phyloP scores from a whole-genome alignment of 306 rosid genomes.

The Carpinus fangiana region DNA sequence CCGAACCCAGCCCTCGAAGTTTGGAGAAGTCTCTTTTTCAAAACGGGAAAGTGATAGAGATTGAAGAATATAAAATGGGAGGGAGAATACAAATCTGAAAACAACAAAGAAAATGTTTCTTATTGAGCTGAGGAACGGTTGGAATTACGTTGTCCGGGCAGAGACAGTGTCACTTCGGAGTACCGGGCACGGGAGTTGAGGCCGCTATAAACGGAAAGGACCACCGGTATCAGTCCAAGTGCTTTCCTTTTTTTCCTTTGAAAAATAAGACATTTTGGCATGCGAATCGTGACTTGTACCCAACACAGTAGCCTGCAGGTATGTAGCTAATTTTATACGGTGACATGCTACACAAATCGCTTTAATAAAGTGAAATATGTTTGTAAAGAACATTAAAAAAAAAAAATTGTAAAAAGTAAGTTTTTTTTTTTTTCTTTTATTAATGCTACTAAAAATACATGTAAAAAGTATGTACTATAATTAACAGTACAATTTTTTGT shows the following conservation, averaged over 20 bases:
- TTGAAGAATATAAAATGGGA: background rate
- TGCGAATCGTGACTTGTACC: background rate
- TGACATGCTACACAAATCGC: too few species aligned
- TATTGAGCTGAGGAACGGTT: background rate
- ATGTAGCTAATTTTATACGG: too few species aligned
- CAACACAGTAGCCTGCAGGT: too few species aligned
- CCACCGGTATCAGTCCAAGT: background rate
- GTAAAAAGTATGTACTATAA: too few species aligned
- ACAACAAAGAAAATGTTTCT: background rate
- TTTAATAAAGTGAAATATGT: too few species aligned
- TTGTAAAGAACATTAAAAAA: too few species aligned
- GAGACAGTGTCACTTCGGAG: background rate
- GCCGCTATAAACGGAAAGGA: background rate
- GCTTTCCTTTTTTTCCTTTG: background rate
- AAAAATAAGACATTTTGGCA: too few species aligned
- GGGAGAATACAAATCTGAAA: background rate
- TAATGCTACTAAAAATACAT: too few species aligned
- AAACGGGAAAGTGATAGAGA: background rate
- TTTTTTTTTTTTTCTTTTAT: too few species aligned
- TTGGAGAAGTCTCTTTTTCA: constrained; percentile 21
- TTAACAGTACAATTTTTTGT: too few species aligned
- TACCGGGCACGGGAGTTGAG: background rate
- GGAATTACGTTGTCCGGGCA: background rate
- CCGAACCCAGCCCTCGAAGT: background rate
- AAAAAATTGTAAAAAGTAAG: too few species aligned